Evolutionary conservation across 768 basidiomycete species (phyloP).

Genomic region (Trametopsis cervina): DNA sequence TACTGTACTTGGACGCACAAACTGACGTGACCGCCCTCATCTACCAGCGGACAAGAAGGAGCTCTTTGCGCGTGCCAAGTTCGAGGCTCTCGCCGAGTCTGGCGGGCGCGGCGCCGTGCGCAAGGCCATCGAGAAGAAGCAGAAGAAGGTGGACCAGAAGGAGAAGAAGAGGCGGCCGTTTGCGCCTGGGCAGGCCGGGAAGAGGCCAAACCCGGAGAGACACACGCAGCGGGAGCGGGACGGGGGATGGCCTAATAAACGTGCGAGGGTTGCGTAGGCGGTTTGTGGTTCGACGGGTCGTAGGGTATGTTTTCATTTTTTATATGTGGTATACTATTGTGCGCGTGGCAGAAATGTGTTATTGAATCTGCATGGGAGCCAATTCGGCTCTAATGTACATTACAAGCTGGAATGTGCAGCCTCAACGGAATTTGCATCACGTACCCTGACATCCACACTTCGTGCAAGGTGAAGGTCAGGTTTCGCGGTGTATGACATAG

Average conservation of each 20-base stretch:
- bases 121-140: slow-evolving; percentile 84
- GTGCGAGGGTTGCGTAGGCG: slow-evolving; percentile 14
- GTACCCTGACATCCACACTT: no score
- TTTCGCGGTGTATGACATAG: no score
- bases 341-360: no score
- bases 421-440: no score
- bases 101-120: slow-evolving; percentile 81
- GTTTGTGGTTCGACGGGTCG: background rate
- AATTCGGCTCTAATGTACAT: no score
- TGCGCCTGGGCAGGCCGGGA: slow-evolving; percentile 19
- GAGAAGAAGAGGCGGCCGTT: slow-evolving; percentile 85
- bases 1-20: background rate
- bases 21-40: no score
- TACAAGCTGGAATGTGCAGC: no score
- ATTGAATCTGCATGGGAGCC: no score
- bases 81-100: slow-evolving; percentile 66
- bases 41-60: slow-evolving; percentile 75
- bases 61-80: slow-evolving; percentile 64
- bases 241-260: slow-evolving; percentile 14
- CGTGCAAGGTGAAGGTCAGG: no score
- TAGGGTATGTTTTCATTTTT: no score
- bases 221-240: slow-evolving; percentile 10
- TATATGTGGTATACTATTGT: no score
- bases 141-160: slow-evolving; percentile 80
- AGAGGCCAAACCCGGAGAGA: background rate